Base-by-base conservation (phyloP, 805 yeast genomes). In the Barnettozyma botsteinii region DNA sequence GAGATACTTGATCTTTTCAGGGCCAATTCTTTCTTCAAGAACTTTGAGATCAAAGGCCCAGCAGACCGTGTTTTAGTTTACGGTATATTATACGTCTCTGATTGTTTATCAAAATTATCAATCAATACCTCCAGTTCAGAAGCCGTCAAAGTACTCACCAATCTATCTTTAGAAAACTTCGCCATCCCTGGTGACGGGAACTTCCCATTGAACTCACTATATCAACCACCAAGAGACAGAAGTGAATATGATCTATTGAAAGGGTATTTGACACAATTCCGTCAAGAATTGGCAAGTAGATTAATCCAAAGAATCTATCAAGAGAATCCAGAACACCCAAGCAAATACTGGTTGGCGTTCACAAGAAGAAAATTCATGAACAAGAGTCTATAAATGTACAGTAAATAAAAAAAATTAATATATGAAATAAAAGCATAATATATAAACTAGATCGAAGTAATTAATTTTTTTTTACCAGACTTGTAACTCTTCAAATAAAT, bases 311-410 rank as follows among this genome's bases (percentile, higher is more conserved):
- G 88, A 56, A 68, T 93, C 32, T 87, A 85, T 59, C 70, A 65
- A 25, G 84, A 77, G 13, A 77, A 74, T 38, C 67, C 66, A 37
- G 56, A 66, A 9, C 57, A 55, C 15, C 98, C 98, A 28, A 83
- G 91, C 53, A 93, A 91, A 63, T 81, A 75, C 66, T 93, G 99
- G 99, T 67, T 93, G 55, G 96, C 97, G 2, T 93, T 93, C 63
- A 85, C 96, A 29, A 81, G 93, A 67, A 83, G 95, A 66, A 79
- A 86, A 60, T 93, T 93, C 61, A 93, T 93, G 98, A 93, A 93
- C 67, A 86, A 89, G 64, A 76, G 84, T 51, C 71, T 86, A 53
- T 82, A 34, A 37, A n/a, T 31, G 23, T 31, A 31, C 33, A 24
- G 12, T 11, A 34, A 17, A 21, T 14, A 11, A 35, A 13, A 21